Evolutionary conservation across 345 rosid species (phyloP), one percentile per base, ranked within the genome.

Genomic region (Cardamine chenopodiifolia): DNA sequence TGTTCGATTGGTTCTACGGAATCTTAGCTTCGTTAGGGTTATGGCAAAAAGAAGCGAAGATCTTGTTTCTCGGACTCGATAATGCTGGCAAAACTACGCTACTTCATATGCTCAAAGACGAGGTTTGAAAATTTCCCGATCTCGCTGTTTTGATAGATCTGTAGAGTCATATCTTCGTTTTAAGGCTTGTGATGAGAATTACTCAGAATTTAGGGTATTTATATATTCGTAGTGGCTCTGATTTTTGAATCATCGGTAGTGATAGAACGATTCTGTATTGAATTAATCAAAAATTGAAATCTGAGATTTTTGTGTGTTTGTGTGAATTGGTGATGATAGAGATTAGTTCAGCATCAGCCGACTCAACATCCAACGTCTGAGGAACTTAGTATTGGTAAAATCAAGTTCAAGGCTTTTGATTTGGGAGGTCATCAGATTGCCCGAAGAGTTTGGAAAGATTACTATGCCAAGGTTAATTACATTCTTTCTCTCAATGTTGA

Each of bases 391-490:
- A 90, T 90, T 79, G 96, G 96, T 14, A 82, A 86, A 75, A 90
- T 90, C 81, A 90, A 88, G 79, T 90, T 90, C 45, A 90, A 90
- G 82, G 96, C 91, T 22, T 86, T 90, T 81, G 96, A 90, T 78
- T 86, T 90, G 83, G 93, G 96, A 4, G 96, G 96, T 34, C 96
- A 90, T 78, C 96, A 90, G 82, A 90, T 88, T 81, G 96, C 93
- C 34, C 83, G 96, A 3, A 75, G 96, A 15, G 96, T 90, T 18
- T 90, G 96, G 96, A 90, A 88, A 72, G 96, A 90, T 83, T 90
- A 90, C 78, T 90, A 88, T 63, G 89, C 96, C 6, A 88, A 90
- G 93, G 96, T 87, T 17, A 22, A 17, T 45, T 53, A 15, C 19
- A 44, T 44, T 55, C 20, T 66, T 31, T 40, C 23, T 29, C 40